Percentiles rank a stretch among this genome's conserved stretches.
Evolutionary conservation across 305 asterid species (phyloP).

Genomic region (Ruellia speciosa): DNA sequence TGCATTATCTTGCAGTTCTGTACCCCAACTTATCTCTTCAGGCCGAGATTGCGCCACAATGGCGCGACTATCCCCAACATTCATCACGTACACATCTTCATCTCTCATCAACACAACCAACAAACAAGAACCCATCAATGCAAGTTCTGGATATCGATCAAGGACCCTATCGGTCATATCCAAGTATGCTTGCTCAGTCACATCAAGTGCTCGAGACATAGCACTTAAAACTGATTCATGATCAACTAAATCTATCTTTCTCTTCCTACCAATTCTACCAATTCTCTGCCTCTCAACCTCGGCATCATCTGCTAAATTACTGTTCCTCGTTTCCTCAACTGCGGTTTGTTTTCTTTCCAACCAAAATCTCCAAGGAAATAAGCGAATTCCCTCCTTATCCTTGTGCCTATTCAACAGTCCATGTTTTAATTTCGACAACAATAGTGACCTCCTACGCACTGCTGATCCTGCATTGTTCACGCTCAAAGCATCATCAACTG

Average conservation of each 20-base stretch:
- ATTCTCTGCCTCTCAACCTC: conserved; percentile 40
- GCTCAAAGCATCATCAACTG: conserved; percentile 86
- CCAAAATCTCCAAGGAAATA: conserved; percentile 88
- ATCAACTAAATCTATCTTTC: conserved; percentile 67
- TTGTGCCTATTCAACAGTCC: conserved; percentile 73
- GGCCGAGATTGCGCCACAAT: conserved; percentile 74
- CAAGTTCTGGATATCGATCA: conserved; percentile 92
- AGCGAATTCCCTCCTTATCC: conserved; percentile 59
- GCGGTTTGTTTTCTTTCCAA: conserved; percentile 57
- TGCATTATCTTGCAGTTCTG: conserved; percentile 31
- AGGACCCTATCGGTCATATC: conserved; percentile 91
- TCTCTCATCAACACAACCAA: conserved; percentile 91
- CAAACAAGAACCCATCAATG: conserved; percentile 95
- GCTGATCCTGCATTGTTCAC: conserved; percentile 77
- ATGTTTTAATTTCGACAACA: conserved; percentile 71
- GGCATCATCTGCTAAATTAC: conserved; percentile 31
- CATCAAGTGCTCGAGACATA: conserved; percentile 87
- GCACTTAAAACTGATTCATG: conserved; percentile 78
- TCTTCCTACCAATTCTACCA: conserved; percentile 43
- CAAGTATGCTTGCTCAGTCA: conserved; percentile 71
- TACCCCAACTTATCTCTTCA: conserved; percentile 35
- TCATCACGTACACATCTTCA: conserved; percentile 95
- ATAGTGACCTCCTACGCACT: conserved; percentile 65
- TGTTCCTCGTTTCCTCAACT: conserved; percentile 41
- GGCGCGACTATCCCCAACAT: conserved; percentile 96